phyloP scores from a whole-genome alignment of 1,284 basidiomycete species.

The Phylloporus sp. region DNA sequence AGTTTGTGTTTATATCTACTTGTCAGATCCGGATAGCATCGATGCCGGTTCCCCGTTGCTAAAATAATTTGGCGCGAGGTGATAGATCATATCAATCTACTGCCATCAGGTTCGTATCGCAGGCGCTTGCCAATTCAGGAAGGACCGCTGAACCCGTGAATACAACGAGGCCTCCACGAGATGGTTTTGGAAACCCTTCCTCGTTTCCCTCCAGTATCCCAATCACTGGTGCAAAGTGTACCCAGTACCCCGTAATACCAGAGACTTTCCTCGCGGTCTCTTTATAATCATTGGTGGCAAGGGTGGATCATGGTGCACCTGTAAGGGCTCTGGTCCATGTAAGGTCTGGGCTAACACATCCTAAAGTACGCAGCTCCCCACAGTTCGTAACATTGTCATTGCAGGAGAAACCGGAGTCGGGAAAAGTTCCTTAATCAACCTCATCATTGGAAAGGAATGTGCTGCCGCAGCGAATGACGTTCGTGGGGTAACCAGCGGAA shows the following conservation, averaged over 20 bases:
- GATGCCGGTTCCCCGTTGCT: constrained; percentile 1
- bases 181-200: constrained; percentile 15
- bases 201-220: constrained; percentile 3
- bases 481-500: constrained; percentile 34
- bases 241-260: background rate
- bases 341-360: constrained; percentile 11
- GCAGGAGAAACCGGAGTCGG: constrained; percentile 37
- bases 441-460: constrained; percentile 23
- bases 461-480: constrained; percentile 35
- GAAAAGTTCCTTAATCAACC: constrained; percentile 39
- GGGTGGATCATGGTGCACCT: constrained; percentile 14
- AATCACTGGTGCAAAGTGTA: constrained; percentile 11
- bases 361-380: constrained; percentile 15
- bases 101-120: constrained; percentile 18
- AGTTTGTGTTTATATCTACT: background rate
- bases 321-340: constrained; percentile 6
- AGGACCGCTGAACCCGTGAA: constrained; percentile 16
- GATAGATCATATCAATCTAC: constrained; percentile 24
- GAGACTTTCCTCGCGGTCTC: background rate
- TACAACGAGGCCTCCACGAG: constrained; percentile 28
- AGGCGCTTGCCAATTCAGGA: constrained; percentile 30
- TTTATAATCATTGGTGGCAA: background rate
- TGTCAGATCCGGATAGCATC: no score
- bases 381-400: constrained; percentile 35
- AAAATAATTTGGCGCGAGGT: constrained; percentile 14